Conservation (phyloP, 129 eudicot genomes). For the Logfia minima region DNA sequence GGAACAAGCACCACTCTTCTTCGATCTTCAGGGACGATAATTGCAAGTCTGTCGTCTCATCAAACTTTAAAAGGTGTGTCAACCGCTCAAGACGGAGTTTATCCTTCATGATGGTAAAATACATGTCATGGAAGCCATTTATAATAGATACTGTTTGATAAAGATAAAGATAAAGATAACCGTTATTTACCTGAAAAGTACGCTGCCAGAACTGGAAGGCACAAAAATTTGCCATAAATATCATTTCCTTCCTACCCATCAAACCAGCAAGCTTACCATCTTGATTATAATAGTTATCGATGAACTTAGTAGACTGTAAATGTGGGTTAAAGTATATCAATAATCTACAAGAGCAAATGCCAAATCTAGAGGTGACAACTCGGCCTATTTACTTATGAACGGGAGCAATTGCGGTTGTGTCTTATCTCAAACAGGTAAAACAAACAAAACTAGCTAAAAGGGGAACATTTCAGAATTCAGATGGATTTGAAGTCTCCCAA, state of each 20-base stretch:
- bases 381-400: not conserved
- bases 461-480: not conserved
- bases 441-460: not conserved
- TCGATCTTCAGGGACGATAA: slow-evolving; percentile 41
- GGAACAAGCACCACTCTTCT: slow-evolving; percentile 87
- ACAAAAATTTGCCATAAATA: slow-evolving; percentile 61
- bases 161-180: slow-evolving; percentile 12
- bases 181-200: slow-evolving; percentile 50
- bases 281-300: slow-evolving; percentile 49
- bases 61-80: slow-evolving; percentile 41
- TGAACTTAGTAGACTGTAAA: slow-evolving; percentile 56
- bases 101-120: slow-evolving; percentile 54
- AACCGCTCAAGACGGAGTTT: slow-evolving; percentile 59
- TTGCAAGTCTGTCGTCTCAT: slow-evolving; percentile 35
- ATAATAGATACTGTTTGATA: not conserved
- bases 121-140: slow-evolving; percentile 19
- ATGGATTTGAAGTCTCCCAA: too few species aligned
- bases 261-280: slow-evolving; percentile 49
- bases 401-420: not conserved
- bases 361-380: not conserved
- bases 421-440: not conserved
- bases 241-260: slow-evolving; percentile 74
- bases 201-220: slow-evolving; percentile 93
- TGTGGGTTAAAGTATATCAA: slow-evolving; percentile 1
- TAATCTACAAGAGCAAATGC: slow-evolving; percentile 4